Conservation (phyloP, 2,329 filamentous ascomycete genomes). For the Trichoderma sp. region DNA sequence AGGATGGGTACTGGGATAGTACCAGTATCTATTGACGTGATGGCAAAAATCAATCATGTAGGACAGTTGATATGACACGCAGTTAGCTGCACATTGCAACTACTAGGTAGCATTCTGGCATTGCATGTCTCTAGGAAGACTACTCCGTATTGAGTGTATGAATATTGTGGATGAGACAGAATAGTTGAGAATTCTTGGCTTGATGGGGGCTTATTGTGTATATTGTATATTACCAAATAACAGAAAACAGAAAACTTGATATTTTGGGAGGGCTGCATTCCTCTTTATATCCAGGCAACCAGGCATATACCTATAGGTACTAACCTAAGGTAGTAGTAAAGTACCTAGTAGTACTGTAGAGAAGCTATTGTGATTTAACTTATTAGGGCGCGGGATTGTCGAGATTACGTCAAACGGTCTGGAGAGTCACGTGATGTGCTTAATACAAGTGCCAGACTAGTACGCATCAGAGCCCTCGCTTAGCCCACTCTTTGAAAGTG, state of each 20-base stretch:
- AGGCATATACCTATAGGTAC: no score
- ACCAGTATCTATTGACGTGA: neutral
- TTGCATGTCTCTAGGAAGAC: no score
- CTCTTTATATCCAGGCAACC: neutral
- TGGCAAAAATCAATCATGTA: neutral
- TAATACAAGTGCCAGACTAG: slow-evolving; percentile 18
- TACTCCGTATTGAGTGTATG: no score
- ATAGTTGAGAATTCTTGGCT: neutral
- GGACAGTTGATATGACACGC: neutral
- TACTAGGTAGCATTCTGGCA: neutral
- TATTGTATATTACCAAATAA: neutral
- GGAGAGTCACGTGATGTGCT: slow-evolving; percentile 22
- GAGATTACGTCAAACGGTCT: neutral
- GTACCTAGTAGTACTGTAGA: no score
- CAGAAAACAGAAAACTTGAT: neutral
- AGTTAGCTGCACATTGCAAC: neutral
- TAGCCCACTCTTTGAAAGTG: slow-evolving; percentile 28
- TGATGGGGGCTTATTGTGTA: neutral
- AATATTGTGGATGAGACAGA: neutral
- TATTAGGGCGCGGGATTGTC: neutral
- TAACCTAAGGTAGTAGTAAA: no score
- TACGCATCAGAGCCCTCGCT: slow-evolving; percentile 41
- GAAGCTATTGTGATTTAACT: no score
- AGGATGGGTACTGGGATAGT: neutral
- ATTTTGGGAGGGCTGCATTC: neutral